phyloP scores from a whole-genome alignment of 331 rosid genomes.

The Arachis monticola region DNA sequence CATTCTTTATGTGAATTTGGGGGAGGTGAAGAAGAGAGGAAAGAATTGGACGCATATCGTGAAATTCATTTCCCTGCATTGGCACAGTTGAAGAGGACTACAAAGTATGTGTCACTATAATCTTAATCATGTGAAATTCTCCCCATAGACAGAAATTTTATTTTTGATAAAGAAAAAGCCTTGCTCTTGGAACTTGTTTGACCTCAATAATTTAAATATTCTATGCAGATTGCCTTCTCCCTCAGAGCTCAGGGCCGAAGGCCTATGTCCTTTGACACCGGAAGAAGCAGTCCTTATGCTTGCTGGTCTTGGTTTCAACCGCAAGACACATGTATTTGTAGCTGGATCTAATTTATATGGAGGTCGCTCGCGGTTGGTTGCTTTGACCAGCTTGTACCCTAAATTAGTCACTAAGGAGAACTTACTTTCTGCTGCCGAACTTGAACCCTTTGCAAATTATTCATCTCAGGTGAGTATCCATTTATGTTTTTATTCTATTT shows the following conservation, averaged over 20 bases:
- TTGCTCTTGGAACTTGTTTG: slow-evolving; percentile 8
- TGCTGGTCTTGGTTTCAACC: slow-evolving; percentile 94
- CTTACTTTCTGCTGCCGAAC: slow-evolving; percentile 76
- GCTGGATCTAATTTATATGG: slow-evolving; percentile 97
- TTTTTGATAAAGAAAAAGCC: slow-evolving; percentile 11
- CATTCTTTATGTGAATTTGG: slow-evolving; percentile 98
- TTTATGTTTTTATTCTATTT: slow-evolving; percentile 15
- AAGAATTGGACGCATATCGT: slow-evolving; percentile 88
- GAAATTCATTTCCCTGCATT: slow-evolving; percentile 91
- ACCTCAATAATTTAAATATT: slow-evolving; percentile 31
- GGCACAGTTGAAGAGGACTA: slow-evolving; percentile 65
- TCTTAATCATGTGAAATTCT: slow-evolving; percentile 23
- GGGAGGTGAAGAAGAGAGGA: slow-evolving; percentile 91
- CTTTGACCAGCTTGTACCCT: slow-evolving; percentile 87
- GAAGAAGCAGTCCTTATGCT: slow-evolving; percentile 97
- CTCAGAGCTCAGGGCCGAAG: slow-evolving; percentile 81
- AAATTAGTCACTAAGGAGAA: slow-evolving; percentile 93
- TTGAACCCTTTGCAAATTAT: slow-evolving; percentile 77
- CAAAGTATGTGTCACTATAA: slow-evolving; percentile 57
- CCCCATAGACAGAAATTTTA: slow-evolving; percentile 4
- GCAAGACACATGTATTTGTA: slow-evolving; percentile 77
- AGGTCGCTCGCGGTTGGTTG: slow-evolving; percentile 74
- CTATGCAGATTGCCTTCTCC: slow-evolving; percentile 84
- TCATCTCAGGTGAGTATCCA: slow-evolving; percentile 82
- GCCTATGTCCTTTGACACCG: slow-evolving; percentile 90